Base-by-base conservation (phyloP, 768 basidiomycete species). In the Megacollybia marginata region DNA sequence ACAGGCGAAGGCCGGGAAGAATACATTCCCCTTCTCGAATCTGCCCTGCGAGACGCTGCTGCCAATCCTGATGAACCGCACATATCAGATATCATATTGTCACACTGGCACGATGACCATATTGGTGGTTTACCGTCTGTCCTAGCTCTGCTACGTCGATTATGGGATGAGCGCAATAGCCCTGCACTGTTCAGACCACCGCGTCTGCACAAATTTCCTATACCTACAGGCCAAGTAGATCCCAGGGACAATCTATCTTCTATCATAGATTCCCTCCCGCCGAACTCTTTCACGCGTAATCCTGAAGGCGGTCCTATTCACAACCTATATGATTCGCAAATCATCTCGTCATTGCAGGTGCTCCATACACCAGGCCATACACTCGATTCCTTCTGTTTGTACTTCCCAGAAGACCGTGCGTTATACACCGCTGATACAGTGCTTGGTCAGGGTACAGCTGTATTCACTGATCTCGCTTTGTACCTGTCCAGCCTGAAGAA, bases 281-380 rank as follows among this genome's bases (percentile, higher is more conserved):
- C 64, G 0, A 74, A 72, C 28, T 65, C 69, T 11, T 85, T 75
- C 61, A 67, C 70, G 0, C 74, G 79, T 8, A 58, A 65, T 34
- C 61, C 72, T 0, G 55, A 63, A 0, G 79, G 77, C 1, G 55
- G 63, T 0, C 54, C 69, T 0, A 72, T 88, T 51, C 85, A 89
- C 49, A 76, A 82, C 50, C 68, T 89, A 12, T 55, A 59, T 38
- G 78, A 88, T 48, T 66, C 64, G 0, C 85, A 90, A 59, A 59
- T 61, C 76, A 23, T 61, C 69, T 4, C 55, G 1, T 57, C 69
- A 15, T 73, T 96, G 9, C 73, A 73, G 20, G 79, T 96, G 19
- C 58, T 97, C 1, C 83, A 91, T 61, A 84, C 90, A 0, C 95
- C 95, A 0, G 95, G 95, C 1, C 95, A 97, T 57, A 97, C 95